Evolutionary conservation across 768 basidiomycete species (phyloP), one percentile per base, ranked within the genome.

Genomic region (Boletus patriciae): DNA sequence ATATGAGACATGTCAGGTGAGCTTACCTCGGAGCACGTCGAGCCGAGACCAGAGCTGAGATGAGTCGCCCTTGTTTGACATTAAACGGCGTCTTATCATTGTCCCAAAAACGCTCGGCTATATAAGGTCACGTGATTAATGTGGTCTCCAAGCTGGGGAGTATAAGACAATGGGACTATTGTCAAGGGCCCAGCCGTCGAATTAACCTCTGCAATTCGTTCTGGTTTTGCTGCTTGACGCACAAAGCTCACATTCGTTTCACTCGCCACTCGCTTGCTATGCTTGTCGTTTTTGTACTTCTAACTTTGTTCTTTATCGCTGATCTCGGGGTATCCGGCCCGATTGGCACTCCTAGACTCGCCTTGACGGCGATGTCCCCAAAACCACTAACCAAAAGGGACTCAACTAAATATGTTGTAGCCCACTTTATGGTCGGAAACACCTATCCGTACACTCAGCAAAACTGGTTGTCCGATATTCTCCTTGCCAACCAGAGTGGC

Each of bases 381-480:
- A 48, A 38, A 38, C 21, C 46, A 34, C 49, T 55, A 6, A 13
- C 62, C 31, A 55, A 44, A 61, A 62, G 65, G 19, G 61, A 58
- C 43, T 46, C 63, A 0, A 43, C 63, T 1, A 75, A 84, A 77
- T 77, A 76, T 64, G 82, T 85, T 19, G 76, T 84, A 2, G 80
- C 81, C 9, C 84, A 86, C 61, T 77, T 80, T 60, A 85, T 86
- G 76, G 78, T 73, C 31, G 88, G 88, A 34, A 89, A 89, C 61
- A 78, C 84, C 4, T 86, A 82, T 69, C 80, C 84, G 3, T 89
- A 87, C 68, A 81, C 69, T 3, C 29, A 58, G 29, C 54, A 67
- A 40, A 62, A 63, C 50, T 80, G 81, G 68, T 69, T 79, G 49
- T 80, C 73, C 56, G 78, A 89, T 63, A 81, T 88, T 23, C 29